Percentiles rank a stretch among this genome's conserved stretches.
Conservation (phyloP, 805 yeast genomes). For the Brettanomyces naardenensis region DNA sequence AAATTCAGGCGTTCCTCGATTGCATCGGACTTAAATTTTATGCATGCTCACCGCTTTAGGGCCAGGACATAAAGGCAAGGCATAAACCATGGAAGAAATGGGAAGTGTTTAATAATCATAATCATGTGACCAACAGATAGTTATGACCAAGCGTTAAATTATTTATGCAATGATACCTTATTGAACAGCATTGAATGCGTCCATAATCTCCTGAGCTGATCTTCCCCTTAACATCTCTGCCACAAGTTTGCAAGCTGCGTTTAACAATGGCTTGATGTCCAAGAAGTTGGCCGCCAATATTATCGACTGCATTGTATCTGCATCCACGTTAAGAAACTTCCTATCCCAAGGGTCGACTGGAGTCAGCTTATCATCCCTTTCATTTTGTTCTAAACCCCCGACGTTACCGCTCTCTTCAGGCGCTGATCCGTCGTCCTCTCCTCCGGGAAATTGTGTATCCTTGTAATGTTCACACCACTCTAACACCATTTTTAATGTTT, state of each 20-base stretch:
- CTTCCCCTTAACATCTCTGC: slow-evolving; percentile 74
- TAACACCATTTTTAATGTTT: slow-evolving; percentile 69
- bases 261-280: slow-evolving; percentile 60
- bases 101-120: too few species aligned
- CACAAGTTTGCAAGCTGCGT: slow-evolving; percentile 63
- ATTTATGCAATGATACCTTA: too few species aligned
- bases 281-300: slow-evolving; percentile 72
- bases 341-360: slow-evolving; percentile 74
- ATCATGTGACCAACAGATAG: too few species aligned
- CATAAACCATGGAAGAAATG: too few species aligned
- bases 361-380: slow-evolving; percentile 47
- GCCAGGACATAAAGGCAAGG: too few species aligned
- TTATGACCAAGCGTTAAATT: too few species aligned
- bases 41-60: too few species aligned
- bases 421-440: slow-evolving; percentile 61
- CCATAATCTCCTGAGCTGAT: slow-evolving; percentile 65
- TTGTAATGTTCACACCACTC: slow-evolving; percentile 91
- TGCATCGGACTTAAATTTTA: too few species aligned
- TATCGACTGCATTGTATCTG: slow-evolving; percentile 64
- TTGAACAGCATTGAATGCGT: slow-evolving; percentile 55
- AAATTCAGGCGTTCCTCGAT: too few species aligned
- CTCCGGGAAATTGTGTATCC: slow-evolving; percentile 55
- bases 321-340: slow-evolving; percentile 82
- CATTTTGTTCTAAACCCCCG: slow-evolving; percentile 40
- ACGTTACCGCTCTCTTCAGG: neutral